These are phyloP conservation scores for Venturia nashicola DNA, from an alignment of 2,329 filamentous ascomycete species.

Conservation along the genomic window DNA sequence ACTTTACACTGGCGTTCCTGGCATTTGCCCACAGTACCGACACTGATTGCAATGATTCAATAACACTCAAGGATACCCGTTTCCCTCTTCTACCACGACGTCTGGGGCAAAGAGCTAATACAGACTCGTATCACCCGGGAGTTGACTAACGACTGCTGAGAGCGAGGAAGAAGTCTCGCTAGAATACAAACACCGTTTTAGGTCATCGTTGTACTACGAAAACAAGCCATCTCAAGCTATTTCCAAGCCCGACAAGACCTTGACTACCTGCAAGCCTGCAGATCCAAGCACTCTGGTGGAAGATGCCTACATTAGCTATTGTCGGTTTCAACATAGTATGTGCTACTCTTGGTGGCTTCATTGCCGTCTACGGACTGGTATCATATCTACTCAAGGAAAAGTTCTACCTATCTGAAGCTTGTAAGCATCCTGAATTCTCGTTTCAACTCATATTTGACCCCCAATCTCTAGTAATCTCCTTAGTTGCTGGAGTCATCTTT, in stretches of 20 bases:
- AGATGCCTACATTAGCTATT: conserved; percentile 50
- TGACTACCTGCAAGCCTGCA: not conserved
- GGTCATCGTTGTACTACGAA: not conserved
- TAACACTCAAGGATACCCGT: conserved; percentile 15
- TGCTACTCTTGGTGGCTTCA: conserved; percentile 71
- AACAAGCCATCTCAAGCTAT: not conserved
- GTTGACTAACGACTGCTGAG: not conserved
- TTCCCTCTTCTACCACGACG: not conserved
- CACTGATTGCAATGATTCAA: conserved; percentile 18
- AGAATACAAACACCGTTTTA: not conserved
- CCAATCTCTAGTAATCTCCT: conserved; percentile 56
- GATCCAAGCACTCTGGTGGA: conserved; percentile 8
- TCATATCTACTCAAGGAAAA: conserved; percentile 83
- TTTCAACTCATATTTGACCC: not conserved
- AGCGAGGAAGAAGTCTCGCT: not conserved
- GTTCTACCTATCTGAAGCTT: conserved; percentile 81
- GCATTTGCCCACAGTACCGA: not conserved
- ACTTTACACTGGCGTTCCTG: not conserved
- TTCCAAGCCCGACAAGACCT: not conserved
- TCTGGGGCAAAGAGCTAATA: not conserved
- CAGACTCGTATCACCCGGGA: not conserved
- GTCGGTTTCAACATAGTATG: conserved; percentile 78
- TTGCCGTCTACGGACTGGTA: conserved; percentile 80
- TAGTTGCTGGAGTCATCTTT: conserved; percentile 66
- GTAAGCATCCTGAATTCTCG: conserved; percentile 39